Percentiles rank a stretch among this genome's conserved stretches.
phyloP scores from a whole-genome alignment of 495 filamentous ascomycete species.

The Halenospora varia region DNA sequence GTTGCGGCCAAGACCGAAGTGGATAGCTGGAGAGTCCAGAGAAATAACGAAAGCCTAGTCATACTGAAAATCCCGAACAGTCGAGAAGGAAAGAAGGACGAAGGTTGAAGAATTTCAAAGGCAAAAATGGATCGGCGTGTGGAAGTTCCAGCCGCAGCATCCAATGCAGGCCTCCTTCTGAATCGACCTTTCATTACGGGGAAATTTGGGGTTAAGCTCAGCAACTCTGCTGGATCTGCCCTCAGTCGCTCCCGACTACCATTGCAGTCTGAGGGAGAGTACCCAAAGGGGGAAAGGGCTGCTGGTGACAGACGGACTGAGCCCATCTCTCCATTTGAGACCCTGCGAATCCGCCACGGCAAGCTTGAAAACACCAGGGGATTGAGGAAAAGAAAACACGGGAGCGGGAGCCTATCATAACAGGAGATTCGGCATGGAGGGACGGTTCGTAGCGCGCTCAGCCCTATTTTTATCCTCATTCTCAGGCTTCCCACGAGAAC shows the following conservation, averaged over 20 bases:
- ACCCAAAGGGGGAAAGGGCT: background rate
- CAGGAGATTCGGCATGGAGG: no score
- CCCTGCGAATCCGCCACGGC: background rate
- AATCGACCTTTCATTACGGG: background rate
- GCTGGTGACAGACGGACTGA: background rate
- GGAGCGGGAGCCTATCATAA: no score
- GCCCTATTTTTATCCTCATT: no score
- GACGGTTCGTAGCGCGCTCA: no score
- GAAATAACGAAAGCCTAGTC: background rate
- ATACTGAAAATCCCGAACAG: background rate
- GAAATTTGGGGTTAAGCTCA: background rate
- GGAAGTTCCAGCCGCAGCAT: background rate
- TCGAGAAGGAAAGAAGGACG: background rate
- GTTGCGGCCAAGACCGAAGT: background rate
- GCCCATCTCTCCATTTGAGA: background rate
- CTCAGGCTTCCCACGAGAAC: no score
- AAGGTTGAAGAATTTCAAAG: no score
- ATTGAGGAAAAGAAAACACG: background rate
- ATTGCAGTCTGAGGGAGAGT: background rate
- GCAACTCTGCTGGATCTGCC: no score
- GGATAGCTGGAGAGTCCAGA: background rate
- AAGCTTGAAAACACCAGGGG: background rate
- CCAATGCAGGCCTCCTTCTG: background rate
- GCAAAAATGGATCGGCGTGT: background rate
- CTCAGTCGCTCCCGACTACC: no score